These are phyloP conservation scores for Pythium utonaiense DNA, from an alignment of 352 stramenopile species.

Conservation along the genomic window DNA sequence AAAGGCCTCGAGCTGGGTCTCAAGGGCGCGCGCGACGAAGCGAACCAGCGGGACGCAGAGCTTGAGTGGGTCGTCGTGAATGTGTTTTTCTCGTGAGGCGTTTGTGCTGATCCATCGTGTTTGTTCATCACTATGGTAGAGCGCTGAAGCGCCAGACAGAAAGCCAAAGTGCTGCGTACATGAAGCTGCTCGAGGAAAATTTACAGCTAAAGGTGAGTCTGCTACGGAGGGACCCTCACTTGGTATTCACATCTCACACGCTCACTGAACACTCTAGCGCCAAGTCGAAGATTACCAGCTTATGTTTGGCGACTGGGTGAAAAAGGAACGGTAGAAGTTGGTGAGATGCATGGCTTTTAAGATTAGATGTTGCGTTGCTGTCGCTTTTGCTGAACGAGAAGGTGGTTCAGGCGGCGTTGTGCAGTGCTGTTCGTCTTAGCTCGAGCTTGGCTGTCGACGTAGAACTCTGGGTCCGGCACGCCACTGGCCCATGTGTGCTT, in stretches of 20 bases:
- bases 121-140: slow-evolving; percentile 28
- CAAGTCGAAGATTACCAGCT: slow-evolving; percentile 77
- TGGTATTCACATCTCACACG: background rate
- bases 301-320: slow-evolving; percentile 81
- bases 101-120: background rate
- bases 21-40: slow-evolving; percentile 58
- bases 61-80: slow-evolving; percentile 66
- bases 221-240: background rate
- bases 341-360: background rate
- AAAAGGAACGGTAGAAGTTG: slow-evolving; percentile 61
- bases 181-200: slow-evolving; percentile 75
- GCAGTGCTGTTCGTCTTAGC: slow-evolving; percentile 1
- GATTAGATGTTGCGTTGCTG: background rate
- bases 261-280: slow-evolving; percentile 21
- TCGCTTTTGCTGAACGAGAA: slow-evolving; percentile 3
- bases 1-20: slow-evolving; percentile 69
- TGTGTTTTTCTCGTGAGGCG: too few relatives aligned
- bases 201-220: slow-evolving; percentile 56
- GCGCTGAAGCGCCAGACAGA: slow-evolving; percentile 64
- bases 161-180: slow-evolving; percentile 66
- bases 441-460: slow-evolving; percentile 27
- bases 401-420: slow-evolving; percentile 13
- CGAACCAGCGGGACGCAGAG: slow-evolving; percentile 65
- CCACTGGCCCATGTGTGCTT: slow-evolving; percentile 40
- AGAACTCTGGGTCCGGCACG: slow-evolving; percentile 49